Evolutionary conservation across 2,329 filamentous ascomycete genomes (phyloP).

Genomic region (Chaetothyriales sp.): DNA sequence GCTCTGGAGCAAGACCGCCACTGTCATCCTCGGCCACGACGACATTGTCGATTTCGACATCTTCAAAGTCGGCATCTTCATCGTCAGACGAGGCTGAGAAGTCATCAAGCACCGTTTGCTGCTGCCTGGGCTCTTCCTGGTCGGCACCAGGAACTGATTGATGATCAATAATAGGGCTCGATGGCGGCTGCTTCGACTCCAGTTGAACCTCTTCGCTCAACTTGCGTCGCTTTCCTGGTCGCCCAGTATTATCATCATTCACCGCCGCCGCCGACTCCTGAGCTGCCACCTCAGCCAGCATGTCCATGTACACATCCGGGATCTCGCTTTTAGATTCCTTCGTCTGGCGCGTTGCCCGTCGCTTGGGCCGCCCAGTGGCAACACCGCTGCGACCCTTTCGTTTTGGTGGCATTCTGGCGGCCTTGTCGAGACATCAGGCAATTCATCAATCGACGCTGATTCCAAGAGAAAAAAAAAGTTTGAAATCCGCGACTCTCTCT

Average conservation of each 20-base stretch:
- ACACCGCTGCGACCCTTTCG: neutral
- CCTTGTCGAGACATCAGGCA: neutral
- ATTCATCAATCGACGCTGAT: neutral
- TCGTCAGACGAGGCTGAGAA: slow-evolving; percentile 41
- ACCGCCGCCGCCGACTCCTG: slow-evolving; percentile 25
- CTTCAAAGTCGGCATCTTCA: slow-evolving; percentile 49
- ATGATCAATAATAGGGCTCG: neutral
- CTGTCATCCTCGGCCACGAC: slow-evolving; percentile 15
- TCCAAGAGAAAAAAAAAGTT: neutral
- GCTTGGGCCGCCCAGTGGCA: slow-evolving; percentile 4
- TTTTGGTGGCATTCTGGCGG: neutral
- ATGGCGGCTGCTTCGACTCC: neutral
- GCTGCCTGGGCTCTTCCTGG: slow-evolving; percentile 9
- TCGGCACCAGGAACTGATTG: slow-evolving; percentile 5
- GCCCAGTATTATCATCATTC: slow-evolving; percentile 19
- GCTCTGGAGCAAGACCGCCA: slow-evolving; percentile 18
- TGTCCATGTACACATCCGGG: slow-evolving; percentile 26
- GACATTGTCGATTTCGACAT: slow-evolving; percentile 81
- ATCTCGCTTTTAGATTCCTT: slow-evolving; percentile 18
- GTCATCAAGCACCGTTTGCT: slow-evolving; percentile 29
- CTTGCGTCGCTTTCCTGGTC: slow-evolving; percentile 24
- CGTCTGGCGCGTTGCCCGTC: slow-evolving; percentile 11
- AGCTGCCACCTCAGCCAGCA: slow-evolving; percentile 22
- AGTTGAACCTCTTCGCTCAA: slow-evolving; percentile 18
- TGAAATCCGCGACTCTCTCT: no score